phyloP scores from a whole-genome alignment of 2,329 filamentous ascomycete genomes.

The Diaporthe ilicicola region DNA sequence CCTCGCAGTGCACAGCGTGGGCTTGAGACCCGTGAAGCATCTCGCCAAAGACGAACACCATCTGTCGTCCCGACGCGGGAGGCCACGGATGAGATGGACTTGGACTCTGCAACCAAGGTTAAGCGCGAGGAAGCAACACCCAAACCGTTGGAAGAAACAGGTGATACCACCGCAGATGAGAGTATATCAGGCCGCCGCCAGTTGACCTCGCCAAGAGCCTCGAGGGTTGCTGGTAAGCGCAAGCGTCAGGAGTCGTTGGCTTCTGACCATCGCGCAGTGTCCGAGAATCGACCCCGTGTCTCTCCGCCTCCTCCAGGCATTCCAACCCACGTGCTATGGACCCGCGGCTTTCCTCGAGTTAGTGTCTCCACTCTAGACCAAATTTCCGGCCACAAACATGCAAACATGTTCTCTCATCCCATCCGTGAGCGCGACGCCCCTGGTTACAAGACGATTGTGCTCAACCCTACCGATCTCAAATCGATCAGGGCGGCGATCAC shows the following conservation, averaged over 20 bases:
- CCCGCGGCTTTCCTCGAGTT: constrained; percentile 78
- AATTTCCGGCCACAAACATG: constrained; percentile 78
- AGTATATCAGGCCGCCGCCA: constrained; percentile 51
- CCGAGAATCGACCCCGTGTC: constrained; percentile 22
- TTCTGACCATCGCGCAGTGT: constrained; percentile 30
- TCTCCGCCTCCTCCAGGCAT: constrained; percentile 40
- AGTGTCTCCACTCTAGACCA: constrained; percentile 78
- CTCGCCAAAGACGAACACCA: constrained; percentile 26
- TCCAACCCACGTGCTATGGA: constrained; percentile 76
- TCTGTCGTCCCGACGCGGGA: constrained; percentile 32
- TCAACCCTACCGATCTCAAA: constrained; percentile 80
- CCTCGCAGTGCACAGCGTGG: constrained; percentile 47
- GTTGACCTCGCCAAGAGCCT: constrained; percentile 47
- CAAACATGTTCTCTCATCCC: constrained; percentile 80
- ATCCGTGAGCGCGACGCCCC: constrained; percentile 80
- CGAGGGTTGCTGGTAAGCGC: constrained; percentile 55
- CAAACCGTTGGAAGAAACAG: constrained; percentile 60
- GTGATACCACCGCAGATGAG: constrained; percentile 65
- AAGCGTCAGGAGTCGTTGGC: constrained; percentile 63
- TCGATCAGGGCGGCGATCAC: constrained; percentile 79
- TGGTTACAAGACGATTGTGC: constrained; percentile 77
- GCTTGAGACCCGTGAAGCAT: constrained; percentile 39
- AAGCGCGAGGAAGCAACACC: constrained; percentile 70
- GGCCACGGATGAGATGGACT: constrained; percentile 51
- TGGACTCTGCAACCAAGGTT: constrained; percentile 51